A percentile compares a stretch with the other conserved stretches of the same genome.
These are phyloP conservation scores for Fusarium sp. DNA, from an alignment of 2,329 filamentous ascomycete genomes.

Conservation along the genomic window DNA sequence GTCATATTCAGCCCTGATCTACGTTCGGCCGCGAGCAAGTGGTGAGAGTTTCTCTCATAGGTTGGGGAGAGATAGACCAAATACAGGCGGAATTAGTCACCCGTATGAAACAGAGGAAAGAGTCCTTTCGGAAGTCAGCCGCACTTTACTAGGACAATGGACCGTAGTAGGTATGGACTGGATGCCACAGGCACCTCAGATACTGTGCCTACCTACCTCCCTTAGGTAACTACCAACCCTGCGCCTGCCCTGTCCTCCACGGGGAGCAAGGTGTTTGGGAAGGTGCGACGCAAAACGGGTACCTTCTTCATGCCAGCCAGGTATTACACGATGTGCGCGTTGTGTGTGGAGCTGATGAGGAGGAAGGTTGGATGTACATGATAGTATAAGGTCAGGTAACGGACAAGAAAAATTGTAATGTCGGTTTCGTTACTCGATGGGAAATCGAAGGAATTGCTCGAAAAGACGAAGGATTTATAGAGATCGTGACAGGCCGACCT, in stretches of 20 bases:
- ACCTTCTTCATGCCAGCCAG: background rate
- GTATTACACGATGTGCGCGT: conserved; percentile 25
- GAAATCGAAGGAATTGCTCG: background rate
- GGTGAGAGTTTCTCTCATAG: too few relatives aligned
- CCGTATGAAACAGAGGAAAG: conserved; percentile 8
- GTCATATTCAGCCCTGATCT: conserved; percentile 7
- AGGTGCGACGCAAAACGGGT: conserved; percentile 16
- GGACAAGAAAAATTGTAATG: background rate
- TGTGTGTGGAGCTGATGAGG: conserved; percentile 19
- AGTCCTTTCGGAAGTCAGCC: conserved; percentile 10
- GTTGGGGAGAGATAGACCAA: too few relatives aligned
- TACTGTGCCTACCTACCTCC: too few relatives aligned
- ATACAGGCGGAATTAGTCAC: background rate
- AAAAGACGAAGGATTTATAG: conserved; percentile 24
- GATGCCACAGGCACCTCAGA: background rate
- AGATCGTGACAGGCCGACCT: background rate
- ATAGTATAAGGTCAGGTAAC: background rate
- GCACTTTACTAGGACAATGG: conserved; percentile 15
- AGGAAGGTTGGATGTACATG: background rate
- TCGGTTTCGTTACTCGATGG: background rate
- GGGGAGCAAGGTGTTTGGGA: conserved; percentile 16
- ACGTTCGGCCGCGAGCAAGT: background rate
- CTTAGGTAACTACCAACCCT: conserved; percentile 17
- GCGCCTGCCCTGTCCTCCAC: conserved; percentile 1
- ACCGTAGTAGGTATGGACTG: background rate